Conservation (phyloP, 192 early-diverging fungal genomes). For the Phlyctochytrium planicorne region DNA sequence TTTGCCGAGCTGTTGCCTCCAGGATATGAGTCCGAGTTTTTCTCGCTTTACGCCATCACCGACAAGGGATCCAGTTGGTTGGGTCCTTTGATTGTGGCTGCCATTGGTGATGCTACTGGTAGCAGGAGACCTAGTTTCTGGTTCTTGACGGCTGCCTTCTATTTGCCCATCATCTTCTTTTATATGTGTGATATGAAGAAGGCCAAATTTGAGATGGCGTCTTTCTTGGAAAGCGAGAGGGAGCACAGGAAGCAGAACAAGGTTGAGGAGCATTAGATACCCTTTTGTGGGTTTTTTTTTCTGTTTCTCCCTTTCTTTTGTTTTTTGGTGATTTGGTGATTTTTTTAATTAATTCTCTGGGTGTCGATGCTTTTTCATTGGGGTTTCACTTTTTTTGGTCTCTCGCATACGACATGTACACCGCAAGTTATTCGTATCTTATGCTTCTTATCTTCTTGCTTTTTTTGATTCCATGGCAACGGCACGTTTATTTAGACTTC, state of each 20-base stretch:
- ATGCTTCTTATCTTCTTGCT: too few species aligned
- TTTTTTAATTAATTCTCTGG: too few species aligned
- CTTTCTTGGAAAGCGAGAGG: slow-evolving; percentile 10
- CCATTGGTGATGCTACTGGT: slow-evolving; percentile 52
- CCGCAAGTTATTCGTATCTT: too few species aligned
- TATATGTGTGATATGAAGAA: slow-evolving; percentile 53
- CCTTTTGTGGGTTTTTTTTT: too few species aligned
- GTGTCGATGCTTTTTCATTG: too few species aligned
- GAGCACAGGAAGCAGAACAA: not conserved
- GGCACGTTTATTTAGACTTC: too few species aligned
- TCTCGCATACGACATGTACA: too few species aligned
- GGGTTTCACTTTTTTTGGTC: too few species aligned
- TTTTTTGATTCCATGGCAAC: too few species aligned
- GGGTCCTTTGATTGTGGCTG: slow-evolving; percentile 69
- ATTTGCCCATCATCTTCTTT: slow-evolving; percentile 53
- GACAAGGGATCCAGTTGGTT: slow-evolving; percentile 72
- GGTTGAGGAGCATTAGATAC: too few species aligned
- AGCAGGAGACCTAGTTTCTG: slow-evolving; percentile 55
- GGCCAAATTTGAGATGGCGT: slow-evolving; percentile 50
- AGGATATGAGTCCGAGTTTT: slow-evolving; percentile 70
- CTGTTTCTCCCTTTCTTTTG: too few species aligned
- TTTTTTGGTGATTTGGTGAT: too few species aligned
- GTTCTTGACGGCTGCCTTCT: slow-evolving; percentile 56
- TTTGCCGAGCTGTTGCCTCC: slow-evolving; percentile 64
- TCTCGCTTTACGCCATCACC: slow-evolving; percentile 57